phyloP scores from a whole-genome alignment of 306 rosid genomes.

The Crataegus laevigata region DNA sequence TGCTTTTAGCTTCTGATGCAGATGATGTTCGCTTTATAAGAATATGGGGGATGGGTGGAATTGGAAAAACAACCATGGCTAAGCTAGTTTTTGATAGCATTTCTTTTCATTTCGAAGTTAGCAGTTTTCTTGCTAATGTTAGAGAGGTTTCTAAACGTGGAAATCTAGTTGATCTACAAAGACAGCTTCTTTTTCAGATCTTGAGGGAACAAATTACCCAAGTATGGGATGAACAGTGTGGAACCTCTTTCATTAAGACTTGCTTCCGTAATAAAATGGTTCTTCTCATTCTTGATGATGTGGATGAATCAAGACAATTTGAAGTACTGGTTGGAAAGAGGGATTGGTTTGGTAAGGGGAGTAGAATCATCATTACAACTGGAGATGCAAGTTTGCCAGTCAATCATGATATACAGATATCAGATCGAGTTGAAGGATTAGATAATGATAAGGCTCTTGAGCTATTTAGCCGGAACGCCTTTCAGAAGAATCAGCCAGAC shows the following conservation, averaged over 20 bases:
- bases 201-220: background rate
- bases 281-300: conserved; percentile 10
- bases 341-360: conserved; percentile 11
- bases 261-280: background rate
- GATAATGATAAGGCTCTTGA: conserved; percentile 2
- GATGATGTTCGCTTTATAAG: background rate
- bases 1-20: background rate
- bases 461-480: background rate
- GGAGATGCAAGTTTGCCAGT: conserved; percentile 13
- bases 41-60: background rate
- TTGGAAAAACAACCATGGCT: background rate
- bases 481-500: background rate
- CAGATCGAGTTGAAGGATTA: no score
- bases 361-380: conserved; percentile 31
- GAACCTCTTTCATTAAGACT: background rate
- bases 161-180: conserved; percentile 11
- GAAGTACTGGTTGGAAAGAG: conserved; percentile 11
- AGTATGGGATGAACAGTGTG: background rate
- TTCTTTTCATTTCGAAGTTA: background rate
- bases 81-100: background rate
- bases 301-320: conserved; percentile 20
- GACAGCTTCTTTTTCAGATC: conserved; percentile 3
- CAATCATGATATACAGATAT: background rate
- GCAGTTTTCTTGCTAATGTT: background rate
- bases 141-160: background rate